Percentiles rank a stretch among this genome's conserved stretches.
Evolutionary conservation across 257 asterid species (phyloP).

Genomic region (Apocynum venetum): DNA sequence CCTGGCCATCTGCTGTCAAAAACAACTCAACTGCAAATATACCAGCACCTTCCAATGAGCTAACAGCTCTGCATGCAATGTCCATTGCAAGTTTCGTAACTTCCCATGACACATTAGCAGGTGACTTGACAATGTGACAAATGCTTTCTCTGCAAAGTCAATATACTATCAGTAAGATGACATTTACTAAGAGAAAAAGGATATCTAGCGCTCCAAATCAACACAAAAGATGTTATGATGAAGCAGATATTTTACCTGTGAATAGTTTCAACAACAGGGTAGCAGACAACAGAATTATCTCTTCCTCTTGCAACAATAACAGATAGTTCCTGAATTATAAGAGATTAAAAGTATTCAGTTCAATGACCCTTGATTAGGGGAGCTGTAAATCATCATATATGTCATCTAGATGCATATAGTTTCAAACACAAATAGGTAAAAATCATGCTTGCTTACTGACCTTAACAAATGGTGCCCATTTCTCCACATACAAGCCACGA

Average conservation of each 20-base stretch:
- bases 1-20: constrained; percentile 91
- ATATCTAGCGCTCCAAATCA: background rate
- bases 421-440: background rate
- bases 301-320: constrained; percentile 92
- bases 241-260: constrained; percentile 54
- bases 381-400: background rate
- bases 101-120: constrained; percentile 83
- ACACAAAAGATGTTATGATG: background rate
- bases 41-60: constrained; percentile 97
- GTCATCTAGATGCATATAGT: background rate
- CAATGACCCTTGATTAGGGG: background rate
- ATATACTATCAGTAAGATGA: background rate
- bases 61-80: constrained; percentile 72
- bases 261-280: constrained; percentile 88
- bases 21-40: constrained; percentile 90
- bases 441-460: constrained; percentile 13
- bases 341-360: constrained; percentile 6
- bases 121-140: constrained; percentile 93
- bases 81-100: constrained; percentile 70
- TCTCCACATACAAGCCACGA: constrained; percentile 81
- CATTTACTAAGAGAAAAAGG: constrained; percentile 7
- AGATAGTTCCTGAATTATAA: constrained; percentile 70
- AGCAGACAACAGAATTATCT: constrained; percentile 57
- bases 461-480: constrained; percentile 96
- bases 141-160: constrained; percentile 68